Evolutionary conservation across 805 yeast species (phyloP), one percentile per base, ranked within the genome.

Genomic region (Lachancea quebecensis): DNA sequence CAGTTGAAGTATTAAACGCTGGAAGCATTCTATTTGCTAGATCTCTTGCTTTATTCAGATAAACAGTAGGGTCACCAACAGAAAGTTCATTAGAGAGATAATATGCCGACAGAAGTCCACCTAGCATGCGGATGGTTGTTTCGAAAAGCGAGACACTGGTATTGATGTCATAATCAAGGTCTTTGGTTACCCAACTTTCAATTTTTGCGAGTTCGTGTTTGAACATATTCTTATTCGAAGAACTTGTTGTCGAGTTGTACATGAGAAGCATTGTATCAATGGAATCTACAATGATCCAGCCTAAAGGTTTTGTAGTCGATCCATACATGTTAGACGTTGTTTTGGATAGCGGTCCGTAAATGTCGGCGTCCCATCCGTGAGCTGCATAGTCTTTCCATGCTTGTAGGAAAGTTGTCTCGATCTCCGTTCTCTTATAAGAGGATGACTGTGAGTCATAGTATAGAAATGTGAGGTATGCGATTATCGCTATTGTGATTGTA

Each of bases 41-140:
- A 56, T 81, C 85, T 8, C 73, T 77, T 1, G 96, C 96, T 58
- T 81, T 82, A 50, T 85, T 86, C 44, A 88, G 69, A 57, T 80
- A 87, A 44, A 85, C 47, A 39, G 80, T 85, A 8, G 59, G 50
- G 17, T 54, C 53, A 3, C 64, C 65, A 3, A 58, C 41, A 4
- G 47, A 32, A 8, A 58, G 38, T 54, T 85, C 90, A 11, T 73
- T 67, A 1, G 90, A 74, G 27, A 87, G 65, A 52, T 85, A 81
- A 58, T 77, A 78, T 0, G 95, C 95, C 2, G 95, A 82, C 40
- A 90, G 67, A n/a, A 90, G 70, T 0, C 97, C 97, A 37, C 97
- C 97, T 21, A 90, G 68, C 95, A 90, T 87, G 60, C 96, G 74
- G 51, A 87, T 89, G 5, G 97, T 87, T n/a, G 96, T 88, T 61